Evolutionary conservation across 1,284 basidiomycete genomes (phyloP).

Genomic region (Anthracocystis walkeri): DNA sequence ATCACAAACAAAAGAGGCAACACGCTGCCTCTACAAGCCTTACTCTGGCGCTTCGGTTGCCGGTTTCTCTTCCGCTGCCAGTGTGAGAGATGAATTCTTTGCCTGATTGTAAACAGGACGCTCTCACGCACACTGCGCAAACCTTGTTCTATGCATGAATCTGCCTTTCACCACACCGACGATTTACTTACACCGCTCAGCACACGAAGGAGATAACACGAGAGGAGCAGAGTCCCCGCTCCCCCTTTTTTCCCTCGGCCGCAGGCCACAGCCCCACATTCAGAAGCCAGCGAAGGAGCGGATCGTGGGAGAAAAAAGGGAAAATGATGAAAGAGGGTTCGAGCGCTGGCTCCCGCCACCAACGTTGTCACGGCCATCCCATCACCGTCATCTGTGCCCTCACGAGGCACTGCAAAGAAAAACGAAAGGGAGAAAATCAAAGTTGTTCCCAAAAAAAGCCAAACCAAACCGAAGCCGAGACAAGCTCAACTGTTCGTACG

Average conservation of each 20-base stretch:
- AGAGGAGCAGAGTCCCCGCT: too few species aligned
- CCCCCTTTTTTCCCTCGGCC: too few species aligned
- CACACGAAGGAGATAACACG: not conserved
- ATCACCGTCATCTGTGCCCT: not conserved
- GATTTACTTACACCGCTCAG: not conserved
- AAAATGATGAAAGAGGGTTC: slow-evolving; percentile 1
- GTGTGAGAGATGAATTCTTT: not conserved
- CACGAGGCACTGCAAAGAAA: not conserved
- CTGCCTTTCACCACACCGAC: not conserved
- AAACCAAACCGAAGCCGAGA: not conserved
- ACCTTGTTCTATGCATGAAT: slow-evolving; percentile 3
- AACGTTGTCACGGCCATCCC: not conserved
- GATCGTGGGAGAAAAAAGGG: slow-evolving; percentile 1
- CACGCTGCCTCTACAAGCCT: not conserved
- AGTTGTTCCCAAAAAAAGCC: not conserved
- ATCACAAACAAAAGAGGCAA: not conserved
- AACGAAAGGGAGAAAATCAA: not conserved
- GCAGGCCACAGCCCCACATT: not conserved
- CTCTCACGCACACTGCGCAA: not conserved
- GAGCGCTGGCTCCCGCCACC: not conserved
- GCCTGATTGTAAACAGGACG: not conserved
- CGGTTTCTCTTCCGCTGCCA: slow-evolving; percentile 1
- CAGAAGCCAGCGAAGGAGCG: slow-evolving; percentile 6
- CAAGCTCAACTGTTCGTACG: slow-evolving; percentile 7
- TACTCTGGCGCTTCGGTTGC: not conserved